Percentiles rank a stretch among this genome's conserved stretches.
Evolutionary conservation across 495 filamentous ascomycete species (phyloP).

Genomic region (Endocarpon pusillum): DNA sequence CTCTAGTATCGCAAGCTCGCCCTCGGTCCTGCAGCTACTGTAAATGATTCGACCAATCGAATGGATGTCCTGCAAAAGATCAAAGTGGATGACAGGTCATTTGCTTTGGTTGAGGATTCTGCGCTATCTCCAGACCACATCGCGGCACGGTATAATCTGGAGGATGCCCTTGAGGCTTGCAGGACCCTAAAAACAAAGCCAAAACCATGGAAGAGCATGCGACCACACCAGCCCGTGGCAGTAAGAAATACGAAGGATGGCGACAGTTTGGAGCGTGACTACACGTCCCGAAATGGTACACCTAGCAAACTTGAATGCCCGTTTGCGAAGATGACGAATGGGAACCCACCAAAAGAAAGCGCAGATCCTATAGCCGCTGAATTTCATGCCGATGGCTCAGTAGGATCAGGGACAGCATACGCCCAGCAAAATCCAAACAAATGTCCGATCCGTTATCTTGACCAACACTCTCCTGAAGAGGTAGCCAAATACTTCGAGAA

Average conservation of each 20-base stretch:
- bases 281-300: conserved; percentile 26
- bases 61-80: background rate
- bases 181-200: no score
- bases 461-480: conserved; percentile 82
- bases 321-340: no score
- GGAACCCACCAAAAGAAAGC: conserved; percentile 21
- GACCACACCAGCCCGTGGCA: no score
- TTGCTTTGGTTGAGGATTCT: conserved; percentile 14
- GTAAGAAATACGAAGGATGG: no score
- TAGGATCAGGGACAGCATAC: conserved; percentile 24
- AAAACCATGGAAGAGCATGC: no score
- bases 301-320: conserved; percentile 28
- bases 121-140: conserved; percentile 24
- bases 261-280: conserved; percentile 31
- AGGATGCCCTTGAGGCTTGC: conserved; percentile 11
- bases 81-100: conserved; percentile 2
- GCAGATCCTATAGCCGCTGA: conserved; percentile 30
- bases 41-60: background rate
- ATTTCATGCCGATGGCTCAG: conserved; percentile 18
- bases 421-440: conserved; percentile 36
- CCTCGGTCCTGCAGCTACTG: no score
- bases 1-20: conserved; percentile 14
- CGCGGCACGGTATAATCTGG: conserved; percentile 23
- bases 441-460: conserved; percentile 78
- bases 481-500: conserved; percentile 76